Conservation (phyloP, 768 basidiomycete species). For the Coprinopsis strossmayeri region DNA sequence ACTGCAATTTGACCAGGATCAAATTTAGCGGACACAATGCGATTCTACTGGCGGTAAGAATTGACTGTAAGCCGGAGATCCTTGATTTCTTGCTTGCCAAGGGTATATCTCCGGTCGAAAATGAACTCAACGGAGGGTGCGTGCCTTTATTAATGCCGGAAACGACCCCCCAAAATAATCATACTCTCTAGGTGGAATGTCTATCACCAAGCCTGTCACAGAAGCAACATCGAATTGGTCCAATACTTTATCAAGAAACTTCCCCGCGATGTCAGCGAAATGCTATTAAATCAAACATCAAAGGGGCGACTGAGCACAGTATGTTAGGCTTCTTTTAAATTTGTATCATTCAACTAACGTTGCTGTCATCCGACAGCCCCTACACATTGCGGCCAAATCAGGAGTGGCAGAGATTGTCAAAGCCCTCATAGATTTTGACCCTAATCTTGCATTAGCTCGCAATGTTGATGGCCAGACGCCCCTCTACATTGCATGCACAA, state of each 20-base stretch:
- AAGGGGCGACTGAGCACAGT: slow-evolving; percentile 43
- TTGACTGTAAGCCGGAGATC: slow-evolving; percentile 21
- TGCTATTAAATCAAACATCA: slow-evolving; percentile 39
- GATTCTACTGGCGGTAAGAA: slow-evolving; percentile 34
- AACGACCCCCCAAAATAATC: neutral
- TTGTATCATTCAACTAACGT: neutral
- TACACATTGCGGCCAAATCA: slow-evolving; percentile 44
- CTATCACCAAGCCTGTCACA: slow-evolving; percentile 38
- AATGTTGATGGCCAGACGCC: slow-evolving; percentile 47
- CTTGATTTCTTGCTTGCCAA: slow-evolving; percentile 47
- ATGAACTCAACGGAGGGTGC: slow-evolving; percentile 37
- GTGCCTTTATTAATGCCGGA: slow-evolving; percentile 11
- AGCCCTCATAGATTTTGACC: slow-evolving; percentile 32
- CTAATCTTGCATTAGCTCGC: slow-evolving; percentile 28
- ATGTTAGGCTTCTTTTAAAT: slow-evolving; percentile 2
- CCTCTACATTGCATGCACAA: slow-evolving; percentile 40
- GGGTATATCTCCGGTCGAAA: slow-evolving; percentile 36
- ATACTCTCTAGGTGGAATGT: slow-evolving; percentile 43
- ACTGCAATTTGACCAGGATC: slow-evolving; percentile 23
- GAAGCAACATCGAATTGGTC: slow-evolving; percentile 24
- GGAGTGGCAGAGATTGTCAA: slow-evolving; percentile 23
- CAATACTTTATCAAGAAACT: slow-evolving; percentile 42
- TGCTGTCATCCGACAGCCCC: slow-evolving; percentile 30
- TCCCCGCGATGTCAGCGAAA: slow-evolving; percentile 40
- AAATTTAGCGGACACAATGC: slow-evolving; percentile 41